Conservation (phyloP, 2,329 filamentous ascomycete species). For the Colletotrichum horii region DNA sequence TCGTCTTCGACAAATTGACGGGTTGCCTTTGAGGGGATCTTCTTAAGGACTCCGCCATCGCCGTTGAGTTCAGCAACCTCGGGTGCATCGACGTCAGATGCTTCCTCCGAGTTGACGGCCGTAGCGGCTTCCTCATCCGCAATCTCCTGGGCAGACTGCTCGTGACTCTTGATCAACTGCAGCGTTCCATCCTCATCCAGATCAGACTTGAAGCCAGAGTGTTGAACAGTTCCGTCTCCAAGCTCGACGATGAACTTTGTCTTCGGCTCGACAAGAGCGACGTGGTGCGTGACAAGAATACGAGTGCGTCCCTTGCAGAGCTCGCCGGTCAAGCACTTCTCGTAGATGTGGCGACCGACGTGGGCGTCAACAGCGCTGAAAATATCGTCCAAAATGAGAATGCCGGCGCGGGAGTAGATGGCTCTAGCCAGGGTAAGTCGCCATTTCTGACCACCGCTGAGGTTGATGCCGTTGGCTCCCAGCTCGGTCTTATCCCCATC, state of each 20-base stretch:
- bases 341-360: conserved; percentile 79
- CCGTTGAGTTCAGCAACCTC: conserved; percentile 36
- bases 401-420: conserved; percentile 78
- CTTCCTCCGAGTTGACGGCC: conserved; percentile 60
- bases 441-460: conserved; percentile 86
- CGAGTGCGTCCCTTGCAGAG: conserved; percentile 73
- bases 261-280: conserved; percentile 71
- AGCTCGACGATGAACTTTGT: conserved; percentile 79
- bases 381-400: conserved; percentile 82
- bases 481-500: conserved; percentile 84
- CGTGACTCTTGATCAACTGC: conserved; percentile 61
- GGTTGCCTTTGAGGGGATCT: conserved; percentile 56
- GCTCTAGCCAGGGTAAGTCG: conserved; percentile 80
- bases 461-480: conserved; percentile 82
- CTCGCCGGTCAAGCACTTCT: conserved; percentile 75
- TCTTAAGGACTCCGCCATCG: conserved; percentile 49
- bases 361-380: conserved; percentile 85
- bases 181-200: conserved; percentile 62
- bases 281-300: conserved; percentile 82
- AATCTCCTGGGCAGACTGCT: conserved; percentile 50
- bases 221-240: conserved; percentile 68
- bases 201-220: conserved; percentile 71
- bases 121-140: conserved; percentile 56
- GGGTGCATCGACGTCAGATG: conserved; percentile 36
- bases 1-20: conserved; percentile 82